phyloP scores from a whole-genome alignment of 352 stramenopile genomes.

The Pythium periplocum region DNA sequence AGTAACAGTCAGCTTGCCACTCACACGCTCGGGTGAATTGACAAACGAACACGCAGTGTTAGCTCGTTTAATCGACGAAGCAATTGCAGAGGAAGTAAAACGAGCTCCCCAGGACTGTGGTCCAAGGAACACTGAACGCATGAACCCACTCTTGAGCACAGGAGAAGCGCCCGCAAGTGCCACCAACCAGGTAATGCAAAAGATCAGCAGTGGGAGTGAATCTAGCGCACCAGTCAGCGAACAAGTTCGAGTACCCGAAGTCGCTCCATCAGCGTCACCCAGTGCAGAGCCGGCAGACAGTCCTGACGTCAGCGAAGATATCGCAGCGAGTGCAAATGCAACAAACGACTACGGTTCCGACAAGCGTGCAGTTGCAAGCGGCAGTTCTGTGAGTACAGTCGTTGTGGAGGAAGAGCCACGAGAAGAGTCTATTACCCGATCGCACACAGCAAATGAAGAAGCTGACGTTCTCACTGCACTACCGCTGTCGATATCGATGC shows the following conservation, averaged over 20 bases:
- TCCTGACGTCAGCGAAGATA: too few species aligned
- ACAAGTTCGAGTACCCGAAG: too few species aligned
- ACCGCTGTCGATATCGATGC: constrained; percentile 53
- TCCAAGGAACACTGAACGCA: not conserved
- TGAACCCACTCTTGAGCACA: constrained; percentile 13
- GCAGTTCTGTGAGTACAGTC: constrained; percentile 16
- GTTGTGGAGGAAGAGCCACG: constrained; percentile 14
- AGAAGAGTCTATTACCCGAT: constrained; percentile 4
- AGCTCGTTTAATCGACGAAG: constrained; percentile 55
- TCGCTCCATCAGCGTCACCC: too few species aligned
- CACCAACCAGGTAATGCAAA: too few species aligned
- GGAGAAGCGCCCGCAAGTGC: not conserved
- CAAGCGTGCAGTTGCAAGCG: constrained; percentile 8
- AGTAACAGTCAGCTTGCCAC: constrained; percentile 58
- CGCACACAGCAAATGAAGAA: constrained; percentile 15
- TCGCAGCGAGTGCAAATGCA: too few species aligned
- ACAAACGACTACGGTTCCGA: not conserved
- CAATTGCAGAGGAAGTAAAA: constrained; percentile 32
- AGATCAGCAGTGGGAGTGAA: too few species aligned
- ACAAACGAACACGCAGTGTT: constrained; percentile 60
- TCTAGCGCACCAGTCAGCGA: too few species aligned
- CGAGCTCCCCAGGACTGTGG: constrained; percentile 9
- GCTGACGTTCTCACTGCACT: constrained; percentile 31
- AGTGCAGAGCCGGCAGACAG: too few species aligned
- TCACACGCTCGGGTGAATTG: constrained; percentile 51